phyloP scores from a whole-genome alignment of 148 eudicot species.

The Arctostaphylos glauca region DNA sequence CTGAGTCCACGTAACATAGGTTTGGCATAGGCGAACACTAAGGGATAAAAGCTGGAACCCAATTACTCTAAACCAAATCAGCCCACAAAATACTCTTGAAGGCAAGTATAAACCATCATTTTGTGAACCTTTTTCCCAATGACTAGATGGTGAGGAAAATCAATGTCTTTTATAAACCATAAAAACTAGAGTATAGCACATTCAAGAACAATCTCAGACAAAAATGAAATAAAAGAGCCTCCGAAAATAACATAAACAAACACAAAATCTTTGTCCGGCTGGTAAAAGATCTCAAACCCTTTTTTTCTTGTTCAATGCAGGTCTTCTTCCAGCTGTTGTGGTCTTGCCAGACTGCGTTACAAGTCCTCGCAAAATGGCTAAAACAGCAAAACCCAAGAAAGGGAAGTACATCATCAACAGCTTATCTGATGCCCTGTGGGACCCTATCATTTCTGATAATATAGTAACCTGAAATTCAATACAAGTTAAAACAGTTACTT shows the following conservation, averaged over 20 bases:
- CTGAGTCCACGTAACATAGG: too few relatives aligned
- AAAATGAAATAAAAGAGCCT: neutral
- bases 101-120: neutral
- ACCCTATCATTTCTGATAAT: constrained; percentile 47
- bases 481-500: neutral
- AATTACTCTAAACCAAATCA: neutral
- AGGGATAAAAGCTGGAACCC: neutral
- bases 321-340: constrained; percentile 30
- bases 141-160: neutral
- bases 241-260: neutral
- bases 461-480: constrained; percentile 54
- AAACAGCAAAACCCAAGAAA: constrained; percentile 54
- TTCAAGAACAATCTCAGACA: neutral
- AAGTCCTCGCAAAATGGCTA: constrained; percentile 67
- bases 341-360: constrained; percentile 43
- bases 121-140: neutral
- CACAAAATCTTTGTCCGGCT: neutral
- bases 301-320: constrained; percentile 50
- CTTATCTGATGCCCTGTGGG: constrained; percentile 58
- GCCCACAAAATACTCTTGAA: neutral
- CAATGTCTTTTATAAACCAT: neutral
- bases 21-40: neutral
- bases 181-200: neutral
- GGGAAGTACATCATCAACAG: constrained; percentile 62
- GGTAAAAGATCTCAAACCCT: constrained; percentile 41